These are phyloP conservation scores for Hirsutella minnesotensis DNA, from an alignment of 2,329 filamentous ascomycete genomes.

Conservation along the genomic window DNA sequence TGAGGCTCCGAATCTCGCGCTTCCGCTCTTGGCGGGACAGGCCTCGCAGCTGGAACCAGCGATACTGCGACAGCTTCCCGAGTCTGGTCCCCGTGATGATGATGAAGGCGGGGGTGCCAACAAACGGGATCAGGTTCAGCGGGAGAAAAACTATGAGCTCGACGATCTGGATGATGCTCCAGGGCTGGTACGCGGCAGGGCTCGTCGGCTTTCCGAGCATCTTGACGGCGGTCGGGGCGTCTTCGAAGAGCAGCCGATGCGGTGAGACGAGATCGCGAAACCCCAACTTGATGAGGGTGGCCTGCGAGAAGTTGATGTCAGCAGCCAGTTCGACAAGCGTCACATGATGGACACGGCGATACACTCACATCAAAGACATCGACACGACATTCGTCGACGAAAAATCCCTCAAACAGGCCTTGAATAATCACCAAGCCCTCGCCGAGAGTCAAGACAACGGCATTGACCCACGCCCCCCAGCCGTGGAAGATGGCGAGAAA, in stretches of 20 bases:
- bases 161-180: slow-evolving; percentile 79
- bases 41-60: slow-evolving; percentile 75
- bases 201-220: slow-evolving; percentile 73
- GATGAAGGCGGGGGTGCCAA: slow-evolving; percentile 77
- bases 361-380: slow-evolving; percentile 68
- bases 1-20: slow-evolving; percentile 51
- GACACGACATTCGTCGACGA: slow-evolving; percentile 67
- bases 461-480: slow-evolving; percentile 79
- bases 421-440: slow-evolving; percentile 62
- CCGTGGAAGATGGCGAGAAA: slow-evolving; percentile 86
- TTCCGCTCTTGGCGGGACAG: slow-evolving; percentile 65
- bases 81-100: slow-evolving; percentile 77
- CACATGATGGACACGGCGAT: too few relatives aligned
- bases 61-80: slow-evolving; percentile 80
- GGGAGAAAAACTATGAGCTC: slow-evolving; percentile 72
- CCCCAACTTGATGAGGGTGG: slow-evolving; percentile 63
- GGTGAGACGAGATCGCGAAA: slow-evolving; percentile 56
- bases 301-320: slow-evolving; percentile 23
- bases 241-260: slow-evolving; percentile 51
- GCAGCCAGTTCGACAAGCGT: background rate
- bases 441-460: slow-evolving; percentile 75
- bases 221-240: slow-evolving; percentile 62
- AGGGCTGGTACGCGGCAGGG: slow-evolving; percentile 71
- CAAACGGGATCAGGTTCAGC: slow-evolving; percentile 75
- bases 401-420: slow-evolving; percentile 65